phyloP scores from a whole-genome alignment of 441 rosid species.

The Gossypium davidsonii region DNA sequence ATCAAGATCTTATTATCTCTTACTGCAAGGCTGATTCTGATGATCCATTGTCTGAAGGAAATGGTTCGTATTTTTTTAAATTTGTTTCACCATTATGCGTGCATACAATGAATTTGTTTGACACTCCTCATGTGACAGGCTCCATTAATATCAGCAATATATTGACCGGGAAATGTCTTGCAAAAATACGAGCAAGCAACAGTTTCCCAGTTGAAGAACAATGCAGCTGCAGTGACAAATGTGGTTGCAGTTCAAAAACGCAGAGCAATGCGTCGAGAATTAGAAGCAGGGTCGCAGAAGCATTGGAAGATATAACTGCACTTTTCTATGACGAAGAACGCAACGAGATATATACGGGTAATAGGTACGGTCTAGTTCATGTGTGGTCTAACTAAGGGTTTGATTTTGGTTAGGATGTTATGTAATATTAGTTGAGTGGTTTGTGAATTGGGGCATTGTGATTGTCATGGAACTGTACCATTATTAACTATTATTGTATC shows the following conservation, averaged over 20 bases:
- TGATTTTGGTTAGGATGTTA: neutral
- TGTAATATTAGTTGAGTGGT: conserved; percentile 4
- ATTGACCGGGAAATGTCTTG: conserved; percentile 90
- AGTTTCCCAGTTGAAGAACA: conserved; percentile 22
- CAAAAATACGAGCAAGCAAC: conserved; percentile 58
- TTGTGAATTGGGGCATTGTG: neutral
- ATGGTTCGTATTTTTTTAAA: conserved; percentile 33
- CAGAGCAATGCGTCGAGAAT: conserved; percentile 25
- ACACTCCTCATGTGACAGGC: conserved; percentile 55
- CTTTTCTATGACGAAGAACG: conserved; percentile 94
- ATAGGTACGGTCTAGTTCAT: conserved; percentile 78
- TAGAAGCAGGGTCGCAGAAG: conserved; percentile 69
- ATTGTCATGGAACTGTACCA: neutral
- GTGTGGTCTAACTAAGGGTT: conserved; percentile 77
- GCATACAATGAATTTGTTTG: neutral
- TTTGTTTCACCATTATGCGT: neutral
- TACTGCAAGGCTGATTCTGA: conserved; percentile 88
- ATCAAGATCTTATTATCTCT: conserved; percentile 90
- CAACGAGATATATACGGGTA: conserved; percentile 91
- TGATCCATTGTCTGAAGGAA: conserved; percentile 69
- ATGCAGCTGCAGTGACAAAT: conserved; percentile 25
- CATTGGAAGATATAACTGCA: conserved; percentile 88
- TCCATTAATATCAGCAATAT: conserved; percentile 89
- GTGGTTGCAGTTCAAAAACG: conserved; percentile 38
- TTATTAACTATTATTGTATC: conserved; percentile 5